Evolutionary conservation across 2,329 filamentous ascomycete genomes (phyloP), one percentile per base, ranked within the genome.

Genomic region (Hypoxylon sp.): DNA sequence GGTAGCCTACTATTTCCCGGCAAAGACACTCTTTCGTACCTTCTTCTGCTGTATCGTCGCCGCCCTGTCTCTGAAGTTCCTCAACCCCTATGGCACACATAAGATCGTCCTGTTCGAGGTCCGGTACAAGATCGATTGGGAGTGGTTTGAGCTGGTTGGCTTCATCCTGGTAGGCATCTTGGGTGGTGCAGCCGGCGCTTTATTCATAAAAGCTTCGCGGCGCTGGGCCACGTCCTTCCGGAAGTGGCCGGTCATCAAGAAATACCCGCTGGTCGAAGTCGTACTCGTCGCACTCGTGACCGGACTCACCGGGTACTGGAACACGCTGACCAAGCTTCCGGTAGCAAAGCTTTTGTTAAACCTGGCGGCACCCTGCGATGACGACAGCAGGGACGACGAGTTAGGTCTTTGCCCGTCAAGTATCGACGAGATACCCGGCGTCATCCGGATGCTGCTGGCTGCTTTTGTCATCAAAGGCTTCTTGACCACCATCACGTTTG

Each of bases 51-150:
- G 94, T 75, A 98, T 98, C 67, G 88, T 90, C 26, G 93, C 95
- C 1, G 92, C 95, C 0, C 77, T 99, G 27, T 94, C 93, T 1
- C 80, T 99, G 66, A 97, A 97, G 70, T 97, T 97, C 65, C 80
- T 98, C 31, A 96, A 99, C 68, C 95, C 95, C 0, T 99, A 98
- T 68, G 94, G 94, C 24, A 98, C 93, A 0, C 88, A 90, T 72
- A 98, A 99, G 77, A 96, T 99, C 62, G 95, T 99, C 67, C 83
- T 98, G 70, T 99, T 99, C 73, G 88, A 98, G 73, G 92, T 99
- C 47, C 87, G 93, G 9, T 99, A 98, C 71, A 74, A 91, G 9
- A 84, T 88, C 1, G 94, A 98, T 71, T 99, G 95, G 95, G 87
- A 92, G 65, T 92, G 91, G 70, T 98, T 98, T 71, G 95, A 99